Evolutionary conservation across 1,284 basidiomycete species (phyloP), one percentile per base, ranked within the genome.

Genomic region (Apiotrichum montevideense): DNA sequence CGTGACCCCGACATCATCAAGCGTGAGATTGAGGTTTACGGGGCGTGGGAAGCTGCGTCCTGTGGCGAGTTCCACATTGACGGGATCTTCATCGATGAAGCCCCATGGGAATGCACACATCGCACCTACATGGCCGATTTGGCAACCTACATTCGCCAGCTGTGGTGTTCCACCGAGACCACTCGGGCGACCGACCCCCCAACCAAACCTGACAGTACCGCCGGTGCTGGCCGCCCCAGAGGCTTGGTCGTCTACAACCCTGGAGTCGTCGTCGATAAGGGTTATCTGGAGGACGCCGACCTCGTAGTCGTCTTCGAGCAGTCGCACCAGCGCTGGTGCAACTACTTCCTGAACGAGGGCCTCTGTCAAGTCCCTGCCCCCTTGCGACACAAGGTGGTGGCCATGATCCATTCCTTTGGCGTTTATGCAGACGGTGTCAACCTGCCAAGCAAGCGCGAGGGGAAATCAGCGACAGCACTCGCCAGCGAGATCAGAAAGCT

Each of bases 21-120:
- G 35, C 21, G 35, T 6, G 52, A 59, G 37, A 52, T 59, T 9
- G 51, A 56, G 44, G 14, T 21, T 3, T 59, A 59, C 37, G 51
- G 47, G 3, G 44, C 14, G 35, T 59, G 58, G 58, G 49, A 35
- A 11, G 13, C 39, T 8, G 37, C 14, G 11, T 42, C 41, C 2
- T 3, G 43, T 4, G 51, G 47, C 14, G 39, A 32, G 14, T 56
- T 51, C 42, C 35, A 41, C 32, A 45, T 56, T 33, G 44, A 53
- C 13, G 58, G 58, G 34, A 51, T 59, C 35, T 59, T 59, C 33
- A 52, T 59, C 33, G 58, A 59, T 32, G 58, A 59, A 44, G 55
- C 52, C 7, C 58, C 58, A 6, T 56, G 46, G 55, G 45, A 56
- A 7, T 46, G 40, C 10, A 4, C 8, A 3, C 45, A 44, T 1